These are phyloP conservation scores for Vigna unguiculata DNA, from an alignment of 306 rosid species.

Conservation along the genomic window DNA sequence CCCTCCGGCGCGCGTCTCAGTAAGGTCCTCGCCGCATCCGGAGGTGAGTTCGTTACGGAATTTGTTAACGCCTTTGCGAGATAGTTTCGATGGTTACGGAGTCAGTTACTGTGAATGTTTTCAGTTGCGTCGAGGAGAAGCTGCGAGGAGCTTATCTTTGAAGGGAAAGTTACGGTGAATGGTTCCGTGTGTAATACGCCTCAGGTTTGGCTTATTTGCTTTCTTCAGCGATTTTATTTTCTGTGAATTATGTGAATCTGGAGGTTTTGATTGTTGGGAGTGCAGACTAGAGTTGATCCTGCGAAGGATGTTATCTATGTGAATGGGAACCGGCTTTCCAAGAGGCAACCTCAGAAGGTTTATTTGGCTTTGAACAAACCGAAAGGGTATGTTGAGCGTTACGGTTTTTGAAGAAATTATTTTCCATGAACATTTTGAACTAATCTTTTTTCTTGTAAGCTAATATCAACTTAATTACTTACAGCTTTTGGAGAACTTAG, in stretches of 20 bases:
- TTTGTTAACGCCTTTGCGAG: background rate
- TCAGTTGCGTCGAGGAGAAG: conserved; percentile 93
- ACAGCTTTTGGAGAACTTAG: background rate
- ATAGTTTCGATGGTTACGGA: background rate
- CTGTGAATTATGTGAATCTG: background rate
- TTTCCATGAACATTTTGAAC: background rate
- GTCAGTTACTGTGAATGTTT: conserved; percentile 3
- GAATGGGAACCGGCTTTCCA: conserved; percentile 91
- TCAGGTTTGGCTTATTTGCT: conserved; percentile 59
- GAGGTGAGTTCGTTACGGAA: conserved; percentile 58
- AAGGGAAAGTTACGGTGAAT: conserved; percentile 83
- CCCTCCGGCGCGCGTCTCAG: conserved; percentile 72
- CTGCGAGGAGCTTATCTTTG: conserved; percentile 90
- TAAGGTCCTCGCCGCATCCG: conserved; percentile 95
- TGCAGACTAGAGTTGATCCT: conserved; percentile 90
- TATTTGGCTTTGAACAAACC: conserved; percentile 96
- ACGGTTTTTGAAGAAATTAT: background rate
- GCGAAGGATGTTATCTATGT: conserved; percentile 85
- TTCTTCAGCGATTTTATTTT: background rate
- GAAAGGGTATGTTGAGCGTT: conserved; percentile 71
- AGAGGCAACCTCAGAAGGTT: conserved; percentile 85
- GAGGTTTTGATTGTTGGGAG: background rate
- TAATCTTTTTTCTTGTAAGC: background rate
- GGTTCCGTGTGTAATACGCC: conserved; percentile 87
- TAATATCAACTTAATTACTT: background rate